Evolutionary conservation across 257 asterid species (phyloP).

Genomic region (Pogostemon cablin): DNA sequence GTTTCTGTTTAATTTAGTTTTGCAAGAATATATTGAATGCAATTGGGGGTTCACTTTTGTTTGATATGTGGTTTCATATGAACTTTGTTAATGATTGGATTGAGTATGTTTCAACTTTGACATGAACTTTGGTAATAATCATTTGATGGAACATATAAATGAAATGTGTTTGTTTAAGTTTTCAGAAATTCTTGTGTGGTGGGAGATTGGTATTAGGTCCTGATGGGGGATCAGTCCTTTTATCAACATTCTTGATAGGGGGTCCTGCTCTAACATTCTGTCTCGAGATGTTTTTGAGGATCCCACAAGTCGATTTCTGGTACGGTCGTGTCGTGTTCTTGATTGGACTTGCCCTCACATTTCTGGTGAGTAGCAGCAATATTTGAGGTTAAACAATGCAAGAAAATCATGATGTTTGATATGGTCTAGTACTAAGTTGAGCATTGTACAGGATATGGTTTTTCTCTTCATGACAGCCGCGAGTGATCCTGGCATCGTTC

Average conservation of each 20-base stretch:
- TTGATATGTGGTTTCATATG: too few relatives aligned
- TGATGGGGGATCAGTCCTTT: constrained; percentile 60
- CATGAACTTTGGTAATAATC: too few relatives aligned
- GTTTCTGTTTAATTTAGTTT: constrained; percentile 10
- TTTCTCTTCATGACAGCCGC: constrained; percentile 82
- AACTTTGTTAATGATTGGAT: too few relatives aligned
- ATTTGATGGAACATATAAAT: neutral
- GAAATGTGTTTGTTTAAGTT: constrained; percentile 3
- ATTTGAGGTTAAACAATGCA: neutral
- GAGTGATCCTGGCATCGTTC: constrained; percentile 81
- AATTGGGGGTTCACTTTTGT: neutral
- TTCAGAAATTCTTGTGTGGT: constrained; percentile 79
- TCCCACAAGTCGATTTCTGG: constrained; percentile 42
- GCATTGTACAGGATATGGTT: constrained; percentile 57
- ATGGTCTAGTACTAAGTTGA: neutral
- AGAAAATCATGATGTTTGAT: too few relatives aligned
- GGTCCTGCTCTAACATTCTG: constrained; percentile 77
- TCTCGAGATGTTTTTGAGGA: constrained; percentile 48
- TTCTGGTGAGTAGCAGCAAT: constrained; percentile 53
- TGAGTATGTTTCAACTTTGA: too few relatives aligned
- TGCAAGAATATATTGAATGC: constrained; percentile 4
- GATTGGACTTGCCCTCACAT: constrained; percentile 60
- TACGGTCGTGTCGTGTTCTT: constrained; percentile 51
- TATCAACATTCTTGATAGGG: constrained; percentile 66
- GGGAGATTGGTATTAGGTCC: constrained; percentile 92